Base-by-base conservation (phyloP, 2,329 filamentous ascomycete genomes). In the Pyrenochaeta sp. region DNA sequence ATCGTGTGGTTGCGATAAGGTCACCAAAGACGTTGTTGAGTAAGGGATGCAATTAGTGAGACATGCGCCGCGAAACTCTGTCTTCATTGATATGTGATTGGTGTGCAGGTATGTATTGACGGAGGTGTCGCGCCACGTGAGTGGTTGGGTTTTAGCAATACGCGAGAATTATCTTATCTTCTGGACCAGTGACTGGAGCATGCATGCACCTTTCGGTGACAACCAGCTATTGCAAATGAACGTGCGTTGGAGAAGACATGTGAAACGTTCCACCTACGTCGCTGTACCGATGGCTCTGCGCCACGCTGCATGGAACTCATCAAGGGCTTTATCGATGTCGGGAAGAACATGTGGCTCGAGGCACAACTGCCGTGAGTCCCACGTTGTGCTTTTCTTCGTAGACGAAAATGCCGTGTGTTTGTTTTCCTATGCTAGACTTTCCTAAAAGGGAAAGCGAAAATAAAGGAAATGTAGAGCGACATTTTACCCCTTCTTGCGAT, bases 291-390 rank as follows among this genome's bases (percentile, higher is more conserved):
- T 42, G n/a, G 13, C 36, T n/a, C 15, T 47, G 58, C 60, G 57
- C 60, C 60, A 65, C 46, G 42, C 24, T 46, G 52, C 44, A 58
- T 65, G 59, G 44, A 45, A 57, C 54, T 54, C 37, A 49, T 51
- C 48, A 56, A 50, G 49, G 49, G 59, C 36, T 56, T 47, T 46
- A 61, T 56, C 53, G 36, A 59, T 54, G 40, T 45, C 37, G 40
- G 56, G 56, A 39, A 59, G 57, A 65, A 59, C 61, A 49, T 56
- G 53, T 61, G 58, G 59, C 58, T 62, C 65, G 50, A 59, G 57
- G 48, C 36, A 62, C 54, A 56, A 56, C 60, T 58, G 44, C 44
- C 32, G 36, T 39, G 2, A 5, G 54, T 55, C 50, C 51, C 56
- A 53, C 59, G 49, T 34, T 45, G 56, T 64, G 54, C 42, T 64